phyloP scores from a whole-genome alignment of 768 basidiomycete species.

The Galerina sulciceps region DNA sequence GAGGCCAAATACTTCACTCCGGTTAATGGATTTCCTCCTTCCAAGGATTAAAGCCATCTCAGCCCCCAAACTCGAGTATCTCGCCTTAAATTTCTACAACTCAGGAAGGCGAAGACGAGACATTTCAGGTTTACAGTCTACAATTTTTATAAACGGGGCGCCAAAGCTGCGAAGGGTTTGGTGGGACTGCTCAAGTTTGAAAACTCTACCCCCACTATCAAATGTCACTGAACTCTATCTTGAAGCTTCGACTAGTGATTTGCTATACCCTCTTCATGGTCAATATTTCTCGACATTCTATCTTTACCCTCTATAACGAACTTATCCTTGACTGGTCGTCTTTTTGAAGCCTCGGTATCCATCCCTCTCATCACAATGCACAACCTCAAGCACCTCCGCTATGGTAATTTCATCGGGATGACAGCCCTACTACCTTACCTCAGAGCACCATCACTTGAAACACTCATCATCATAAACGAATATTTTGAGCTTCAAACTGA shows the following conservation, averaged over 20 bases:
- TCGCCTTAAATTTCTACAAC: too few relatives aligned
- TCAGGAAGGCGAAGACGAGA: too few relatives aligned
- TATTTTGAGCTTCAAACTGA: too few relatives aligned
- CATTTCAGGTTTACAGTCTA: background rate
- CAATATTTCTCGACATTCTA: background rate
- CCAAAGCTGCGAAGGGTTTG: conserved; percentile 17
- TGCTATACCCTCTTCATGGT: background rate
- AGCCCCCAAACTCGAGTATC: conserved; percentile 21
- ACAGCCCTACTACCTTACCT: conserved; percentile 10
- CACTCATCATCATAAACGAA: conserved; percentile 3
- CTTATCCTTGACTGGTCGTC: background rate
- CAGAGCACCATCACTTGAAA: conserved; percentile 21
- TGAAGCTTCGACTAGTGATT: background rate
- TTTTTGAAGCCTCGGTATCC: background rate
- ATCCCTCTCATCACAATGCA: background rate
- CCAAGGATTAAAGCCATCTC: background rate
- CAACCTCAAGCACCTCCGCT: conserved; percentile 4
- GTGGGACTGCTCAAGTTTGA: conserved; percentile 10
- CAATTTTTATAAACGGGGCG: conserved; percentile 18
- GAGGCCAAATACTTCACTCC: conserved; percentile 1
- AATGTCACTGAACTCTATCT: conserved; percentile 20
- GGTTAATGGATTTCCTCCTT: too few relatives aligned
- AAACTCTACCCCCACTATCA: conserved; percentile 4
- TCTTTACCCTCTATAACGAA: background rate
- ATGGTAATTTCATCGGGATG: conserved; percentile 7